A percentile compares a stretch with the other conserved stretches of the same genome.
Evolutionary conservation across 106 monocot genomes (phyloP).

Genomic region (Dendrobium huoshanense): DNA sequence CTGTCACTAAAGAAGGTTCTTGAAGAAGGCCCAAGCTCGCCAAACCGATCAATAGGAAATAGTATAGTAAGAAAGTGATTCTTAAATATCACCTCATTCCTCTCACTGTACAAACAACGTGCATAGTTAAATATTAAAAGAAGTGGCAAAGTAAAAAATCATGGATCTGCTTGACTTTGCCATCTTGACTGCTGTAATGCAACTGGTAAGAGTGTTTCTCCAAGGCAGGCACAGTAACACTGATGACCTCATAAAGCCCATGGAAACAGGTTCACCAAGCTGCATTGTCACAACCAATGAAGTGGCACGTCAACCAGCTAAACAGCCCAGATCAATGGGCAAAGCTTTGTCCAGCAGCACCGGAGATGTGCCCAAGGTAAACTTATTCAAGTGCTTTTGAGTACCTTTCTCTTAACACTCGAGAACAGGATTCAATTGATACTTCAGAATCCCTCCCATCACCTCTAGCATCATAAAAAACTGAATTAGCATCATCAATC

Average conservation of each 20-base stretch:
- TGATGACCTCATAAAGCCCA: not conserved
- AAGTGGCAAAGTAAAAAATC: not conserved
- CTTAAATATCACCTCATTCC: constrained; percentile 60
- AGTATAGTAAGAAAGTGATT: constrained; percentile 82
- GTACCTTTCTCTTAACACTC: constrained; percentile 83
- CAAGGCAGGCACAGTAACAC: not conserved
- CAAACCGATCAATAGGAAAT: constrained; percentile 86
- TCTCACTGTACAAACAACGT: constrained; percentile 54
- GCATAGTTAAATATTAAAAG: not conserved
- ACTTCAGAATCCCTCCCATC: constrained; percentile 39
- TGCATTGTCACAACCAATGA: not conserved
- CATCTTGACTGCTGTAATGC: not conserved
- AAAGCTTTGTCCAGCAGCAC: not conserved
- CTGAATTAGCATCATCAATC: constrained; percentile 34
- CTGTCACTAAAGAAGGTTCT: constrained; percentile 72
- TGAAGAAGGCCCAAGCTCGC: constrained; percentile 83
- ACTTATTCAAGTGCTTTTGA: not conserved
- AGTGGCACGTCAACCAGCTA: not conserved
- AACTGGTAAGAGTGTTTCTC: not conserved
- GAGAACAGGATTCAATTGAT: constrained; percentile 50
- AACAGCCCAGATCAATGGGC: not conserved
- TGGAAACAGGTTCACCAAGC: not conserved
- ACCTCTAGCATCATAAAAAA: constrained; percentile 23
- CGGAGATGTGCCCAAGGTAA: not conserved
- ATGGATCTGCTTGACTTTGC: not conserved